A percentile compares a stretch with the other conserved stretches of the same genome.
Evolutionary conservation across 345 rosid genomes (phyloP).

Genomic region (Reutealis trisperma): DNA sequence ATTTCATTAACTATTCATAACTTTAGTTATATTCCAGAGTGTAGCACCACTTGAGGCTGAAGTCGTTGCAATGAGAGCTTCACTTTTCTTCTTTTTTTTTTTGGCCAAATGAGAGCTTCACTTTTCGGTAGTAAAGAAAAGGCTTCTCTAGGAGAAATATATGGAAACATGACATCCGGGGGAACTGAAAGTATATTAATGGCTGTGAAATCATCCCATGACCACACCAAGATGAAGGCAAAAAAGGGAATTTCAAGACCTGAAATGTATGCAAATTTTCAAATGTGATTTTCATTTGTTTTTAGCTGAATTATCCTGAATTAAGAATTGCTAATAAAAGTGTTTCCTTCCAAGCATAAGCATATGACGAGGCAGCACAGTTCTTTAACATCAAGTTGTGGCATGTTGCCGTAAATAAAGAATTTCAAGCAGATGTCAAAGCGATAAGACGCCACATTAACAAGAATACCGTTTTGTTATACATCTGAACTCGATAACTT

Average conservation of each 20-base stretch:
- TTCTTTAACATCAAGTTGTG: constrained; percentile 90
- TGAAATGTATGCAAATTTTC: constrained; percentile 60
- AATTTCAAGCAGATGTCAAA: constrained; percentile 82
- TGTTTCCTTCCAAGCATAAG: constrained; percentile 40
- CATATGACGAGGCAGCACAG: constrained; percentile 95
- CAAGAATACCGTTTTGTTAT: constrained; percentile 87
- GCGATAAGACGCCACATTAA: constrained; percentile 60
- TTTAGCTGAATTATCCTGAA: too few relatives aligned
- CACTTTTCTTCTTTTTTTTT: too few relatives aligned
- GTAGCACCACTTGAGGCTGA: too few relatives aligned
- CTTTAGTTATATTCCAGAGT: too few relatives aligned
- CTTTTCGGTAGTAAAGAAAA: constrained; percentile 72
- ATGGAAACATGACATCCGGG: constrained; percentile 99
- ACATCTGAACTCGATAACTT: constrained; percentile 7
- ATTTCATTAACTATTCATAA: too few relatives aligned
- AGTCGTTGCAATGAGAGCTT: too few relatives aligned
- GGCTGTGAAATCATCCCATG: constrained; percentile 93
- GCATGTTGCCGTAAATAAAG: constrained; percentile 84
- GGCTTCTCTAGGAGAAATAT: constrained; percentile 76
- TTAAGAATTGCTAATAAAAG: constrained; percentile 14
- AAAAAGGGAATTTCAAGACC: constrained; percentile 85
- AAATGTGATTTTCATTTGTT: not conserved
- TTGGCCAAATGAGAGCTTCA: constrained; percentile 93
- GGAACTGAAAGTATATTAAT: constrained; percentile 96
- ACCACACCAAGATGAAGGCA: constrained; percentile 82